Evolutionary conservation across 2,329 filamentous ascomycete species (phyloP), one percentile per base, ranked within the genome.

Genomic region (Claviceps sp.): DNA sequence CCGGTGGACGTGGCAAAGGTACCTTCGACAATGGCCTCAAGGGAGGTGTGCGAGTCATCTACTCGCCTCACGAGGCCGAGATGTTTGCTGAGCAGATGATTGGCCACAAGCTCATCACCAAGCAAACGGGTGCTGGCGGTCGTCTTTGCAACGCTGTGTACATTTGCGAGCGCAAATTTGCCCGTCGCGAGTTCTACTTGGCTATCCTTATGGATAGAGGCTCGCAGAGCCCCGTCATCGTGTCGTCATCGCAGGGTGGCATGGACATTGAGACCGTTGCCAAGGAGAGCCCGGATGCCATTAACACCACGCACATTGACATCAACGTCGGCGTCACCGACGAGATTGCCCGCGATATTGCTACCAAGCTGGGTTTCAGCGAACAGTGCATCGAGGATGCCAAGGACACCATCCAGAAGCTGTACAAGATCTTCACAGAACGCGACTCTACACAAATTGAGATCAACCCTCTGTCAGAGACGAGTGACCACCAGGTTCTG

Each of bases 21-120:
- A 85, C 83, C 63, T 98, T 98, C 68, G 89, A 95, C 76, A 97
- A 96, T 73, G 93, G 93, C 64, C 84, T 98, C 69, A 98, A 98
- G 80, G 93, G 93, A 65, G 93, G 93, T 76, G 93, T 98, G 63
- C 84, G 93, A 64, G 90, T 98, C 65, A 95, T 98, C 74, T 98
- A 97, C 82, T 97, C 91, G 77, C 88, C 93, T 55, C 90, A 89
- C 63, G 82, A 85, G 78, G 93, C 93, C 67, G 86, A 88, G 78
- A 95, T 97, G 83, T 95, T 98, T 69, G 91, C 93, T 62, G 81
- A 91, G 62, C 90, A 98, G 78, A 98, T 98, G 93, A 97, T 98
- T 72, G 93, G 93, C 67, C 91, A 98, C 77, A 96, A 96, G 75
- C 88, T 98, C 72, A 82, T 98, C 74, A 98, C 93, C 72, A 98